Evolutionary conservation across 169 alveolate genomes (phyloP).

Genomic region (Plasmodium vivax): DNA sequence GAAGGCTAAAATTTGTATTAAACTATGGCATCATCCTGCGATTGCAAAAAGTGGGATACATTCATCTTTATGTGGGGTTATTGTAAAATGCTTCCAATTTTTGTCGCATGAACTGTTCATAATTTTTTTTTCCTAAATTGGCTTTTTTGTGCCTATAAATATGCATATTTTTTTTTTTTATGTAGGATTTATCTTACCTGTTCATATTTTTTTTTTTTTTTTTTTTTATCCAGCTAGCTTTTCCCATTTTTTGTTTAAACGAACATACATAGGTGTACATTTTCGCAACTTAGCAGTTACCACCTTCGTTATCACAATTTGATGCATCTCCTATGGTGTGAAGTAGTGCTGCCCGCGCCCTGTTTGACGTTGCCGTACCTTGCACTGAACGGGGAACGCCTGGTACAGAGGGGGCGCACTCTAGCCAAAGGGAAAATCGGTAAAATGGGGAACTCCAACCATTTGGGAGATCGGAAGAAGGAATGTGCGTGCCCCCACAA

Average conservation of each 20-base stretch:
- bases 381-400: neutral
- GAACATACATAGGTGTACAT: neutral
- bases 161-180: neutral
- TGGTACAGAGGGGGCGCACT: neutral
- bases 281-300: neutral
- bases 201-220: neutral
- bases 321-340: neutral
- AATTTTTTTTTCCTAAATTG: neutral
- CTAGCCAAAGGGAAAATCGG: neutral
- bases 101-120: neutral
- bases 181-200: neutral
- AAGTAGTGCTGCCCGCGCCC: neutral
- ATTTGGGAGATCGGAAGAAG: neutral
- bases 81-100: neutral
- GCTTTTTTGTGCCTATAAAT: neutral
- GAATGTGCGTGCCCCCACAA: slow-evolving; percentile 1
- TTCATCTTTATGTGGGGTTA: neutral
- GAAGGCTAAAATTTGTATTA: neutral
- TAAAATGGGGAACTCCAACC: neutral
- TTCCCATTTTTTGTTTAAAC: neutral
- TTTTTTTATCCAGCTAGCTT: neutral
- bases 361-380: neutral
- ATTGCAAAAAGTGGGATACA: neutral
- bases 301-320: neutral
- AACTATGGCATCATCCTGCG: neutral